Evolutionary conservation across 202 grass and related monocot species (phyloP).

Genomic region (Elaeis oleifera): DNA sequence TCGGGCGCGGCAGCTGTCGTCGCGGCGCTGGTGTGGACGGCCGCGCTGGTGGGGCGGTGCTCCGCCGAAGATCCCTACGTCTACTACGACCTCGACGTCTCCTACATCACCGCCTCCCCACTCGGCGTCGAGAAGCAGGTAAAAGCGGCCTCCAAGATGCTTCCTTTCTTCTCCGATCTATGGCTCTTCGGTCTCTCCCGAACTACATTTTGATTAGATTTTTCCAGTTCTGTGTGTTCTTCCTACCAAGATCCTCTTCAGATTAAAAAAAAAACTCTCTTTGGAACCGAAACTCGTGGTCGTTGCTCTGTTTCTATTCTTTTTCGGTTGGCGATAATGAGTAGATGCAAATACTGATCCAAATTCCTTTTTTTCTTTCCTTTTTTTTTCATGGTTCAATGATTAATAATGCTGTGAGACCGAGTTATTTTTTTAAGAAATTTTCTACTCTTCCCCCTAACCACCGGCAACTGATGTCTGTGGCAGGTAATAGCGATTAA

Average conservation of each 20-base stretch:
- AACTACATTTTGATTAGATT: conserved; percentile 6
- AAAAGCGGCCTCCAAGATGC: too few species aligned
- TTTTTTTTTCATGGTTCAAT: too few species aligned
- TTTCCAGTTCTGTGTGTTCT: conserved; percentile 2
- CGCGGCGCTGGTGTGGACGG: conserved; percentile 16
- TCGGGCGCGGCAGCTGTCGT: neutral
- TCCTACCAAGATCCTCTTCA: too few species aligned
- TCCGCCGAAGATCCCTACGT: conserved; percentile 63
- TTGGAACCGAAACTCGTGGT: too few species aligned
- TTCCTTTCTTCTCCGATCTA: neutral
- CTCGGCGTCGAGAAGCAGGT: conserved; percentile 80
- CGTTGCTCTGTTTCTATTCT: neutral
- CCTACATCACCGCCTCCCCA: conserved; percentile 81
- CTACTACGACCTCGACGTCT: conserved; percentile 78
- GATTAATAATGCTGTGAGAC: too few species aligned
- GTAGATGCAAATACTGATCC: too few species aligned
- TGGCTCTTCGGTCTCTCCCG: neutral
- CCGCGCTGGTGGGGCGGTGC: neutral
- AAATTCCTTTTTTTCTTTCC: too few species aligned
- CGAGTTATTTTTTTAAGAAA: too few species aligned
- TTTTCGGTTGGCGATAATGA: neutral
- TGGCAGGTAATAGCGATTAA: conserved; percentile 32
- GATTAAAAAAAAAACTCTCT: too few species aligned
- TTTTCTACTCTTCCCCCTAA: neutral
- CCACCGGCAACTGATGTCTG: neutral